These are phyloP conservation scores for Termitomyces sp. DNA, from an alignment of 768 basidiomycete genomes.

Conservation along the genomic window DNA sequence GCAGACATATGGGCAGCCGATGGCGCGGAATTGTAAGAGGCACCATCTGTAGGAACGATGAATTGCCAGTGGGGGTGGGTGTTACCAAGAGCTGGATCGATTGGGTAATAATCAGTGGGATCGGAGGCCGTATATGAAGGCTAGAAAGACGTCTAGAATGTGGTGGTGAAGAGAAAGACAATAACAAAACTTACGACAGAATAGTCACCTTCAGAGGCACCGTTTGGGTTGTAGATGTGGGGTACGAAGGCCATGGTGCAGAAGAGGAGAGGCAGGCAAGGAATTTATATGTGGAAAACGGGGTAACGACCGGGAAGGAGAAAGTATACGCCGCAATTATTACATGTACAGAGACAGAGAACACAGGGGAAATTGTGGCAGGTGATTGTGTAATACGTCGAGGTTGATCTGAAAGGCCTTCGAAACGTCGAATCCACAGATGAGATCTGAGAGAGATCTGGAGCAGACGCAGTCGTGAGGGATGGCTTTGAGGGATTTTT, in stretches of 20 bases:
- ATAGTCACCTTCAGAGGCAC: neutral
- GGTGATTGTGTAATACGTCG: constrained; percentile 11
- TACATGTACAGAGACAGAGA: constrained; percentile 15
- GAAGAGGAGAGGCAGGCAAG: neutral
- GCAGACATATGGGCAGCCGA: neutral
- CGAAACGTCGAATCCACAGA: constrained; percentile 17
- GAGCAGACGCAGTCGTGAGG: neutral
- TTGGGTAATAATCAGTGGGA: neutral
- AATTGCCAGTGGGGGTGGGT: neutral
- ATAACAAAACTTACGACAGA: neutral
- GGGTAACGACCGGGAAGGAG: neutral
- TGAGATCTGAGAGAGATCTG: constrained; percentile 12
- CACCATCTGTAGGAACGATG: neutral
- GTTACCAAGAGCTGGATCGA: neutral
- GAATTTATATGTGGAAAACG: constrained; percentile 2
- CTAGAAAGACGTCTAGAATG: neutral
- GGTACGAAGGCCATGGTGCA: neutral
- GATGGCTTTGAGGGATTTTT: neutral
- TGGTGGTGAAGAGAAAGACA: neutral
- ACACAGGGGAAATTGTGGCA: constrained; percentile 10
- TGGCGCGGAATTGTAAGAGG: neutral
- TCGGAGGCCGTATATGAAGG: neutral
- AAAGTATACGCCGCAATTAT: constrained; percentile 8
- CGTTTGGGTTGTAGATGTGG: neutral
- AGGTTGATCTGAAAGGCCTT: constrained; percentile 4